These are phyloP conservation scores for Vicia faba DNA, from an alignment of 306 rosid species.

Conservation along the genomic window DNA sequence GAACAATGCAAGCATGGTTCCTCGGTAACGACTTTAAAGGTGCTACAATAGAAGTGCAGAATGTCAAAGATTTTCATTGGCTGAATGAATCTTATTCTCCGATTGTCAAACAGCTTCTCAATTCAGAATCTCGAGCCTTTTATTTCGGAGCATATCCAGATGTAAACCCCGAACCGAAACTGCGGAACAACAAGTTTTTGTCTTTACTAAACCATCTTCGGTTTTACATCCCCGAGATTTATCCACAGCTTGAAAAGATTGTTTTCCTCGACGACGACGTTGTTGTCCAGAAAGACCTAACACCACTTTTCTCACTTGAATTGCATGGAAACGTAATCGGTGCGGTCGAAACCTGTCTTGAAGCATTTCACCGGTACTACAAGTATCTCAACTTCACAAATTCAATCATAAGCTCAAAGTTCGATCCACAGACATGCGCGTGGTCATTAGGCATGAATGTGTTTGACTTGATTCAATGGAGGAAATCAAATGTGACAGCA, in stretches of 20 bases:
- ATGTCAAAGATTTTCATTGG: conserved; percentile 77
- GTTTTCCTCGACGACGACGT: conserved; percentile 94
- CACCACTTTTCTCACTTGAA: conserved; percentile 76
- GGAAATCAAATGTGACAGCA: conserved; percentile 73
- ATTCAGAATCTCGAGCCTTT: conserved; percentile 54
- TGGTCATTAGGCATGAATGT: conserved; percentile 96
- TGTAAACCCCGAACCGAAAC: conserved; percentile 54
- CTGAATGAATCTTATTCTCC: conserved; percentile 77
- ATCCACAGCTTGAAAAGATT: conserved; percentile 87
- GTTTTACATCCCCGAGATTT: conserved; percentile 90
- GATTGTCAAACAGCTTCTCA: conserved; percentile 58
- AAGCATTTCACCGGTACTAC: conserved; percentile 82
- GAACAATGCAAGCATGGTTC: conserved; percentile 89
- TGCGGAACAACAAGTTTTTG: conserved; percentile 61
- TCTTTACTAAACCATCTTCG: conserved; percentile 83
- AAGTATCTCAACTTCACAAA: conserved; percentile 88
- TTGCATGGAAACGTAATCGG: conserved; percentile 91
- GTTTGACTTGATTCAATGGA: conserved; percentile 82
- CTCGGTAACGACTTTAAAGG: conserved; percentile 77
- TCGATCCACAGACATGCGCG: conserved; percentile 88
- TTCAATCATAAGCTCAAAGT: conserved; percentile 79
- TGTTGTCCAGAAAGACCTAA: conserved; percentile 87
- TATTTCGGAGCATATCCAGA: conserved; percentile 64
- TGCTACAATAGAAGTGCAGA: conserved; percentile 73
- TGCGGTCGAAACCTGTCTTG: conserved; percentile 96